phyloP scores from a whole-genome alignment of 23 red algal genomes.

The Gracilaria vermiculophylla region DNA sequence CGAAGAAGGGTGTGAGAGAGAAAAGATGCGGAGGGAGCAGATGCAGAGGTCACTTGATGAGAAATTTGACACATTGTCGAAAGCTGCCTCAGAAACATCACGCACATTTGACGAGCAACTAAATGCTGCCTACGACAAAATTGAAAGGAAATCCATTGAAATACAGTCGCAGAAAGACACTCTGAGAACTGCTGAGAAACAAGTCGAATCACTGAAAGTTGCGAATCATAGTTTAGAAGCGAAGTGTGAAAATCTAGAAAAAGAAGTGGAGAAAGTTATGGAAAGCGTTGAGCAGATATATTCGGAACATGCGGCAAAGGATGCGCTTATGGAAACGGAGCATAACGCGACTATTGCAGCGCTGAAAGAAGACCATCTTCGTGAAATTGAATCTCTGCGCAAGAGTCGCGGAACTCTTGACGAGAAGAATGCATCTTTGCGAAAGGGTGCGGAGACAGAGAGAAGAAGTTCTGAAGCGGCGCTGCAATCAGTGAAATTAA shows the following conservation, averaged over 20 bases:
- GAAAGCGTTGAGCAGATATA: slow-evolving; percentile 3
- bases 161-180: slow-evolving; percentile 39
- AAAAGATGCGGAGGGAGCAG: neutral
- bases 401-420: slow-evolving; percentile 20
- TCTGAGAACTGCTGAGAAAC: slow-evolving; percentile 13
- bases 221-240: slow-evolving; percentile 28
- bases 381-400: slow-evolving; percentile 1
- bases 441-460: slow-evolving; percentile 5
- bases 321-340: neutral
- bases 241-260: slow-evolving; percentile 15
- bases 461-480: slow-evolving; percentile 2
- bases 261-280: slow-evolving; percentile 10
- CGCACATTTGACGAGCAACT: slow-evolving; percentile 39
- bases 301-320: slow-evolving; percentile 8
- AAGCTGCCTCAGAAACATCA: neutral
- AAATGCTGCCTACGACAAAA: slow-evolving; percentile 42
- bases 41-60: slow-evolving; percentile 16
- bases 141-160: slow-evolving; percentile 47
- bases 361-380: slow-evolving; percentile 25
- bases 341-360: slow-evolving; percentile 23
- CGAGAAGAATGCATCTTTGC: slow-evolving; percentile 9
- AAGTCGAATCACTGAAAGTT: slow-evolving; percentile 24
- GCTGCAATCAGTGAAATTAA: neutral
- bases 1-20: neutral
- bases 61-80: slow-evolving; percentile 15